Base-by-base conservation (phyloP, 2,329 filamentous ascomycete genomes). In the Aureobasidium namibiae region DNA sequence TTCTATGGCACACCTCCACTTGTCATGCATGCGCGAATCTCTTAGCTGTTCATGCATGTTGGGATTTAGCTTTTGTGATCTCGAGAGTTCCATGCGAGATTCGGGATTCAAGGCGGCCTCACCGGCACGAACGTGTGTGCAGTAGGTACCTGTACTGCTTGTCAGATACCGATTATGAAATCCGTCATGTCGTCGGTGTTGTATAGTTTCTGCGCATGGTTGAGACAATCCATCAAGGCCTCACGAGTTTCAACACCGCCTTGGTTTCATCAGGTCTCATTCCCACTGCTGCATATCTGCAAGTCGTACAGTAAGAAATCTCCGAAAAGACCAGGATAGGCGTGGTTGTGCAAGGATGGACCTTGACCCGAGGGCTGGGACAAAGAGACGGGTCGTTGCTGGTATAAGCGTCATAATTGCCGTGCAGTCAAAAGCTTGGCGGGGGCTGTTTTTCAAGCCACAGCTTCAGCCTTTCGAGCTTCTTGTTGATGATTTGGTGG, bases 41-140 rank as follows among this genome's bases (percentile, higher is more conserved):
- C 38, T 42, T 56, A 56, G 52, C 52, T 45, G 52, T 45, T 45
- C 52, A 56, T 56, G 52, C 52, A 56, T 44, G 52, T 45, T 34
- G 13, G 34, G 26, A 1, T 45, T 56, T 45, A 56, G 52, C 52
- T n/a, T 56, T 14, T 36, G 52, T 21, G 36, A 33, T 26, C 34
- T 41, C 16, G n/a, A 18, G 18, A 31, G 49, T 26, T 39, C 21
- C 34, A 38, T 29, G 34, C 10, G 11, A 11, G 13, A 41, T n/a
- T 14, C 10, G 4, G 11, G n/a, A 31, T 21, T 42, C 24, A 26
- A 52, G 33, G 48, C 48, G 33, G 48, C 9, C 13, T 54, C 29
- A 38, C 21, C 46, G 31, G 46, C 46, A 36, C 31, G n/a, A 24
- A 24, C 33, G n/a, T 42, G 9, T 18, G 31, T 2, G 38, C n/a